These are phyloP conservation scores for Pythium volutum DNA, from an alignment of 352 stramenopile genomes.

Conservation along the genomic window DNA sequence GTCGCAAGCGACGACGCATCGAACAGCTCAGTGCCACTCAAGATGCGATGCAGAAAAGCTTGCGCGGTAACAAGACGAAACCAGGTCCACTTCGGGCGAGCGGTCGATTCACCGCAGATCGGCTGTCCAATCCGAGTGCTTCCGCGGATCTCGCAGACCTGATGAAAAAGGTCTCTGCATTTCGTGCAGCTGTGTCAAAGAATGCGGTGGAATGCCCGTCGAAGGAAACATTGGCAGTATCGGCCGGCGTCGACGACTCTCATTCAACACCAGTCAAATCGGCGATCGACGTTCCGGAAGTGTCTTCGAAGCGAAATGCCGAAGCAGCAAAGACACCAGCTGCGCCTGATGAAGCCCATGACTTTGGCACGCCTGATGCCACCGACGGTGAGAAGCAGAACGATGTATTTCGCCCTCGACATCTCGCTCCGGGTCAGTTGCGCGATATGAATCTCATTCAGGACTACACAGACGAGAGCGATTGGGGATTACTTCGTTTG, in stretches of 20 bases:
- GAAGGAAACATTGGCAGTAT: background rate
- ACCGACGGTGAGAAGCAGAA: slow-evolving; percentile 1
- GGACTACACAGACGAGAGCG: slow-evolving; percentile 65
- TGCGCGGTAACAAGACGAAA: background rate
- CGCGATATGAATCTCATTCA: slow-evolving; percentile 78
- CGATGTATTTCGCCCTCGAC: slow-evolving; percentile 46
- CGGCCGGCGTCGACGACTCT: background rate
- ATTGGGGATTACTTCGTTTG: slow-evolving; percentile 57
- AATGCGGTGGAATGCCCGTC: background rate
- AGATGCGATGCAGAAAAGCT: slow-evolving; percentile 28
- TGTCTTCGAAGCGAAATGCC: background rate
- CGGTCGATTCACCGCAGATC: background rate
- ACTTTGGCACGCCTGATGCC: background rate
- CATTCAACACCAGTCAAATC: background rate
- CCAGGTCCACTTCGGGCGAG: background rate
- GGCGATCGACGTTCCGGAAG: background rate
- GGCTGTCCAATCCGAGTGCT: background rate
- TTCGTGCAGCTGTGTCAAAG: slow-evolving; percentile 11
- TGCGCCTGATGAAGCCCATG: background rate
- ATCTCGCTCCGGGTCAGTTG: slow-evolving; percentile 49
- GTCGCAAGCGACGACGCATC: slow-evolving; percentile 37
- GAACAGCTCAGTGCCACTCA: slow-evolving; percentile 46
- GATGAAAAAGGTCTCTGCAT: slow-evolving; percentile 20
- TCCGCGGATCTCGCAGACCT: slow-evolving; percentile 14
- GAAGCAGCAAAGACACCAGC: background rate